Evolutionary conservation across 1,139 yeast species (phyloP).

Genomic region (Scheffersomyces cryptocercus): DNA sequence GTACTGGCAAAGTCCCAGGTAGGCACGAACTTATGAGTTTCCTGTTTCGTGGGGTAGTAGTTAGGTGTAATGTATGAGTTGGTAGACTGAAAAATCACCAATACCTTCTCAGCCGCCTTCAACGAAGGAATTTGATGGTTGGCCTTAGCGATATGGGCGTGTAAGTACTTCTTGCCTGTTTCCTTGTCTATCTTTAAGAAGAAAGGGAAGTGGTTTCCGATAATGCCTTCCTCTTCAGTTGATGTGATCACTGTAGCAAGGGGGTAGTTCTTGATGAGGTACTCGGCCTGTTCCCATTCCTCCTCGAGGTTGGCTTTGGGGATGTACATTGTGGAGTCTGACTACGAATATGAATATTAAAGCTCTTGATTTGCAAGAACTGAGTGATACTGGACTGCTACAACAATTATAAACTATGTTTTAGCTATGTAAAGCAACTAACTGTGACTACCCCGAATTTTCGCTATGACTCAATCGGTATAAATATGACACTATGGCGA

Average conservation of each 20-base stretch:
- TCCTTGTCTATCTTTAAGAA: conserved; percentile 36
- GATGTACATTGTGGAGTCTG: conserved; percentile 11
- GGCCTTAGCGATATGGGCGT: conserved; percentile 58
- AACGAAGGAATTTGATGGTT: conserved; percentile 57
- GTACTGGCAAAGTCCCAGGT: conserved; percentile 73
- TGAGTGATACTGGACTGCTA: too few species aligned
- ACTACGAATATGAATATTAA: too few species aligned
- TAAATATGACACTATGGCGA: too few species aligned
- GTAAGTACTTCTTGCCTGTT: conserved; percentile 42
- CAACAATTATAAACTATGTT: too few species aligned
- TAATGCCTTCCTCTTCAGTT: conserved; percentile 34
- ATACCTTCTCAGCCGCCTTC: conserved; percentile 38
- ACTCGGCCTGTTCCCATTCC: conserved; percentile 41
- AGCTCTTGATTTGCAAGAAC: too few species aligned
- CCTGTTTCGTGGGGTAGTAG: conserved; percentile 59
- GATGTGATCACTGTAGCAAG: conserved; percentile 54
- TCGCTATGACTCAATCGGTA: too few species aligned
- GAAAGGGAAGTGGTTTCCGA: conserved; percentile 66
- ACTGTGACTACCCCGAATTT: too few species aligned
- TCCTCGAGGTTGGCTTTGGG: conserved; percentile 22
- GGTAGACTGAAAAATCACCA: conserved; percentile 56
- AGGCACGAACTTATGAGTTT: conserved; percentile 65
- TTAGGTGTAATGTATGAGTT: conserved; percentile 62
- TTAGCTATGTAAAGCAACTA: too few species aligned
- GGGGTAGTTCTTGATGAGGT: conserved; percentile 49